A percentile compares a stretch with the other conserved stretches of the same genome.
These are phyloP conservation scores for Hirschfeldia incana DNA, from an alignment of 345 rosid genomes.

Conservation along the genomic window DNA sequence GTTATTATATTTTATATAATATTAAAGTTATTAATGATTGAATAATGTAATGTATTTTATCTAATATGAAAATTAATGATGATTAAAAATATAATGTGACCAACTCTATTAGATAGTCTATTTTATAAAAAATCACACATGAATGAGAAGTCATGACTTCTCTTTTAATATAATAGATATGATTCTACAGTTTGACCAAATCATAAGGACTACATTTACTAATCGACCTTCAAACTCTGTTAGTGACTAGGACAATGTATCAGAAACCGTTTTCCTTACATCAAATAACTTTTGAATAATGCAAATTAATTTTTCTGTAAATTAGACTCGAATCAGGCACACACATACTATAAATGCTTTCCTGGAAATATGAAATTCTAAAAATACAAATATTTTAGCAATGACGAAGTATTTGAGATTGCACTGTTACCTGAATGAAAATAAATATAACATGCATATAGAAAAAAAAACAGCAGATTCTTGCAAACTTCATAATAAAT, in stretches of 20 bases:
- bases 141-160: too few relatives aligned
- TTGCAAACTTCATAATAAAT: background rate
- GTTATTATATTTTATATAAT: too few relatives aligned
- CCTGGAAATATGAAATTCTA: background rate
- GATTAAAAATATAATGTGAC: too few relatives aligned
- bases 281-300: background rate
- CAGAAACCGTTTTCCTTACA: background rate
- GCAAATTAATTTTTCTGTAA: background rate
- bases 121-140: too few relatives aligned
- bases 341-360: background rate
- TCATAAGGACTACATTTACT: background rate
- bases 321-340: background rate
- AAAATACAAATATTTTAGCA: background rate
- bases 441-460: background rate
- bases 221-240: background rate
- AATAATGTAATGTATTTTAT: too few relatives aligned
- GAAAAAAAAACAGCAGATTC: background rate
- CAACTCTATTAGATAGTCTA: too few relatives aligned
- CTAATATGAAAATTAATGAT: too few relatives aligned
- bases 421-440: background rate
- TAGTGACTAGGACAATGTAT: background rate
- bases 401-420: background rate
- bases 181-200: background rate
- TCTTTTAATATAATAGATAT: too few relatives aligned
- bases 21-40: too few relatives aligned